Percentiles rank a stretch among this genome's conserved stretches.
phyloP scores from a whole-genome alignment of 176 grass and related monocot genomes.

The Guadua angustifolia region DNA sequence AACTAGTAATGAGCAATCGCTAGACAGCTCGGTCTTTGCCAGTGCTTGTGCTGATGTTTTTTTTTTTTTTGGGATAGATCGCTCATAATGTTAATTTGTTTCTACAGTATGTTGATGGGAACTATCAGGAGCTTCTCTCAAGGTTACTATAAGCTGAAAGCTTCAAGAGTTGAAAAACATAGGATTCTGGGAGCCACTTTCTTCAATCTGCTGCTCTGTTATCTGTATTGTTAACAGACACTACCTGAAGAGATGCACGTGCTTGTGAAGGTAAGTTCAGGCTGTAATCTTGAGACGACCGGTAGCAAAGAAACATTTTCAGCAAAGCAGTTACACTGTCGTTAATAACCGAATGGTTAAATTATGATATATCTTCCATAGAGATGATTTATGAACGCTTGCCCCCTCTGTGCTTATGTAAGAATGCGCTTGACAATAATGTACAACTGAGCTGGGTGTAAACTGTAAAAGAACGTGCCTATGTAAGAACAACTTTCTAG shows the following conservation, averaged over 20 bases:
- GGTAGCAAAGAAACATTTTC: background rate
- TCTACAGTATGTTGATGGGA: background rate
- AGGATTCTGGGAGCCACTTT: background rate
- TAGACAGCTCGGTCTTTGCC: background rate
- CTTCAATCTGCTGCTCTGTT: background rate
- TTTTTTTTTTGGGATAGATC: background rate
- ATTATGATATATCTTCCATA: background rate
- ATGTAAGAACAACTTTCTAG: too few species aligned
- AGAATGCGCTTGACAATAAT: background rate
- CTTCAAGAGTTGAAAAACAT: conserved; percentile 9
- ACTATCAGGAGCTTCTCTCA: background rate
- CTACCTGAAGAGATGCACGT: background rate
- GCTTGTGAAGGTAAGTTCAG: background rate
- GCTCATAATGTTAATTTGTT: conserved; percentile 2
- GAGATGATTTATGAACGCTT: background rate
- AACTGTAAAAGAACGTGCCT: background rate
- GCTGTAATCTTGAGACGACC: background rate
- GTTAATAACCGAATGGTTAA: conserved; percentile 13
- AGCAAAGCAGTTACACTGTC: background rate
- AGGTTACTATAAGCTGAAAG: background rate
- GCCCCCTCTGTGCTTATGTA: background rate
- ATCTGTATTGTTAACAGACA: background rate
- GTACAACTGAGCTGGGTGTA: background rate
- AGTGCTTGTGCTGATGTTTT: background rate
- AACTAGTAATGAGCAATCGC: background rate